Percentiles rank a stretch among this genome's conserved stretches.
Evolutionary conservation across 805 yeast genomes (phyloP).

Genomic region (Lipomyces anomalus): DNA sequence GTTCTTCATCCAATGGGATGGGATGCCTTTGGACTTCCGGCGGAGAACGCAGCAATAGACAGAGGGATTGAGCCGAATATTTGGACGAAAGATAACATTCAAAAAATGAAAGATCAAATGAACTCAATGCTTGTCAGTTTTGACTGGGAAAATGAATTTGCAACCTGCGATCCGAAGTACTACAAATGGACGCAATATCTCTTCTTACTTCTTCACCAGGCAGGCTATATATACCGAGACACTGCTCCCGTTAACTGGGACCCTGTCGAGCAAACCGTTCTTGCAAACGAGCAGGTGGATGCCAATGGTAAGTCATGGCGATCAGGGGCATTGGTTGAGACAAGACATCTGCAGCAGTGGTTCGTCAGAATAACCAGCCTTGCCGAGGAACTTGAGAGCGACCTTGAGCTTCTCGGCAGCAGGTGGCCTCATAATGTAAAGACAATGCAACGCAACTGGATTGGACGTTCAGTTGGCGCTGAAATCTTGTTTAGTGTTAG

Average conservation of each 20-base stretch:
- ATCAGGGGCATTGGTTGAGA: constrained; percentile 92
- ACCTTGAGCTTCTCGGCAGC: constrained; percentile 51
- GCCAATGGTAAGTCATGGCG: constrained; percentile 90
- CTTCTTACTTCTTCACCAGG: constrained; percentile 63
- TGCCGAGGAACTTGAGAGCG: constrained; percentile 61
- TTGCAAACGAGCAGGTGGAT: constrained; percentile 97
- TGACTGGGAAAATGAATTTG: constrained; percentile 83
- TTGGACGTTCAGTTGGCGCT: constrained; percentile 80
- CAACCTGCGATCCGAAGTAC: constrained; percentile 81
- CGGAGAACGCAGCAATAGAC: constrained; percentile 96
- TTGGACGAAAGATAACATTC: constrained; percentile 82
- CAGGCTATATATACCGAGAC: constrained; percentile 78
- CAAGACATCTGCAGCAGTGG: constrained; percentile 80
- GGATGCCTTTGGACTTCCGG: constrained; percentile 98
- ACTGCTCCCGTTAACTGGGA: constrained; percentile 96
- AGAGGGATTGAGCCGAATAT: constrained; percentile 66
- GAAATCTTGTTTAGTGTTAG: constrained; percentile 49
- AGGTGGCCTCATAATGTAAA: constrained; percentile 94
- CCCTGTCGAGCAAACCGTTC: constrained; percentile 88
- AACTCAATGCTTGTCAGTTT: constrained; percentile 71
- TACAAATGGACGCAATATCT: constrained; percentile 90
- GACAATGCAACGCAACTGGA: constrained; percentile 91
- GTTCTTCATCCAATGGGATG: constrained; percentile 98
- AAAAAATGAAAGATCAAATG: constrained; percentile 81
- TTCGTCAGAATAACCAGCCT: constrained; percentile 82